Evolutionary conservation across 1,284 basidiomycete species (phyloP).

Genomic region (Ustilago tritici): DNA sequence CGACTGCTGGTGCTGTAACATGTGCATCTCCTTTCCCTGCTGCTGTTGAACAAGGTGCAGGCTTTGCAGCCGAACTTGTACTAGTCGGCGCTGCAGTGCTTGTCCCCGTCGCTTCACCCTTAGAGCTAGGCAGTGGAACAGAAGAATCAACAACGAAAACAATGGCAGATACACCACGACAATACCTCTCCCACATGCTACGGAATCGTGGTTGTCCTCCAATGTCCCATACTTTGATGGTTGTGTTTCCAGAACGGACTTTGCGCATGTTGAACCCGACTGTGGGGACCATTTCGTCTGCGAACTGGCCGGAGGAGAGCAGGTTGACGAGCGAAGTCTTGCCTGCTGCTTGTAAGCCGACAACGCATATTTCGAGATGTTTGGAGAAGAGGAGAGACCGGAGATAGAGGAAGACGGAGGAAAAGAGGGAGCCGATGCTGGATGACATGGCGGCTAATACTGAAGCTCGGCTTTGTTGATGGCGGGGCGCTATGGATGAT

Average conservation of each 20-base stretch:
- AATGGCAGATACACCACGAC: conserved; percentile 91
- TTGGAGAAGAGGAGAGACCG: conserved; percentile 83
- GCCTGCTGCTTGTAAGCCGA: conserved; percentile 92
- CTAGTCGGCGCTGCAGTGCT: conserved; percentile 2
- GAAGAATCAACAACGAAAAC: conserved; percentile 76
- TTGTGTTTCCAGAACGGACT: conserved; percentile 87
- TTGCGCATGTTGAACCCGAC: conserved; percentile 86
- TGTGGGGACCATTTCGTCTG: conserved; percentile 90
- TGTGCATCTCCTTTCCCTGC: conserved; percentile 10
- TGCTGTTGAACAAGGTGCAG: conserved; percentile 14
- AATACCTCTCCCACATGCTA: conserved; percentile 89
- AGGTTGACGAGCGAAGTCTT: conserved; percentile 93
- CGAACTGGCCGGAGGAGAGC: conserved; percentile 83
- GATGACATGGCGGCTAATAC: conserved; percentile 34
- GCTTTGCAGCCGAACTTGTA: conserved; percentile 4
- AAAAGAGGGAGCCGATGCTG: conserved; percentile 49
- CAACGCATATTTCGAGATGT: conserved; percentile 89
- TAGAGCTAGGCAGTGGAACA: conserved; percentile 32
- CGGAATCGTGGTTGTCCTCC: conserved; percentile 94
- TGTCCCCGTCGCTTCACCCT: conserved; percentile 2
- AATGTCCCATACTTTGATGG: conserved; percentile 94
- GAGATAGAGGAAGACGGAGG: conserved; percentile 66
- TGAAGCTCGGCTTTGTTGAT: neutral
- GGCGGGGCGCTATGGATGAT: neutral
- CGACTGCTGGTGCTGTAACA: conserved; percentile 1